phyloP scores from a whole-genome alignment of 1,284 basidiomycete genomes.

The Erythrobasidium hasegawianum region DNA sequence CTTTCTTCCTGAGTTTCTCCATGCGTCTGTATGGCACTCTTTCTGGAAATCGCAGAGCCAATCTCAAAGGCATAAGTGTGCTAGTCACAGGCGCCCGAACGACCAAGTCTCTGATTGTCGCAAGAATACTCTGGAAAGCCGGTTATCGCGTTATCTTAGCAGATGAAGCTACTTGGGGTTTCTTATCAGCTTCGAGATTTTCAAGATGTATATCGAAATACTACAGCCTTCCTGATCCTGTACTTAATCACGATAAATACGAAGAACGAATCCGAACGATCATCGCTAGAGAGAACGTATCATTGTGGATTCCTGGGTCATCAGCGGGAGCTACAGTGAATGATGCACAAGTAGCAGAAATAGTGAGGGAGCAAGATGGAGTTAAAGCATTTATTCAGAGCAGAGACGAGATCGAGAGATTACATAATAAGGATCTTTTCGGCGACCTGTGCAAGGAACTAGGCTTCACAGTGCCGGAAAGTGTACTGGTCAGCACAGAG shows the following conservation, averaged over 20 bases:
- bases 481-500: constrained; percentile 47
- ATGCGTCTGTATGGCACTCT: constrained; percentile 40
- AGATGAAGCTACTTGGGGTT: constrained; percentile 51
- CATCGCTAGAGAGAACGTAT: constrained; percentile 46
- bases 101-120: constrained; percentile 51
- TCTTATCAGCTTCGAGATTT: constrained; percentile 50
- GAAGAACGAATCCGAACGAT: constrained; percentile 46
- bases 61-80: constrained; percentile 42
- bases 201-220: constrained; percentile 46
- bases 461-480: constrained; percentile 47
- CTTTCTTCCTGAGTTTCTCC: constrained; percentile 37
- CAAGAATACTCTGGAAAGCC: constrained; percentile 50
- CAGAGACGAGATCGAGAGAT: constrained; percentile 49
- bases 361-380: constrained; percentile 45
- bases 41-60: constrained; percentile 2
- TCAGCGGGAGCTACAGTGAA: constrained; percentile 51
- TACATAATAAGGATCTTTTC: constrained; percentile 51
- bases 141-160: constrained; percentile 53
- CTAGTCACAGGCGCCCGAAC: constrained; percentile 52
- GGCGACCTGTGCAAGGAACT: constrained; percentile 49
- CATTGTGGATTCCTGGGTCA: constrained; percentile 51
- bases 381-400: constrained; percentile 50
- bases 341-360: constrained; percentile 49
- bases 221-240: constrained; percentile 39
- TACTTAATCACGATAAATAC: constrained; percentile 40